These are phyloP conservation scores for Lomentospora prolificans DNA, from an alignment of 2,329 filamentous ascomycete genomes.

Conservation along the genomic window DNA sequence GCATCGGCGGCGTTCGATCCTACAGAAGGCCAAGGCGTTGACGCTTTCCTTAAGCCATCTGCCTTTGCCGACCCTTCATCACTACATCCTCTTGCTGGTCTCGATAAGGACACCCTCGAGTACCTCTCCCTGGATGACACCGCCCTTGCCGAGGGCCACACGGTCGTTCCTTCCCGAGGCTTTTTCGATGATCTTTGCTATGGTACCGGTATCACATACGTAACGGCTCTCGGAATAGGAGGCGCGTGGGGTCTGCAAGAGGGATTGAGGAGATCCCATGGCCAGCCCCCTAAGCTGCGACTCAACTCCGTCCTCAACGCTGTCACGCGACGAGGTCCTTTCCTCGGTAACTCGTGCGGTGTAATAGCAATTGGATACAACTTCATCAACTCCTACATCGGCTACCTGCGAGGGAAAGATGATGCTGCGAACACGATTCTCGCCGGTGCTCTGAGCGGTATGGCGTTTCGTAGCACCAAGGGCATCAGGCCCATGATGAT, in stretches of 20 bases:
- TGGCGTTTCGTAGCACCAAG: slow-evolving; percentile 93
- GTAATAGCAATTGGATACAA: slow-evolving; percentile 97
- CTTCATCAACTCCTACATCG: slow-evolving; percentile 76
- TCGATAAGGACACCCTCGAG: slow-evolving; percentile 88
- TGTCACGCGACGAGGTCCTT: slow-evolving; percentile 84
- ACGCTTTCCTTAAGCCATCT: slow-evolving; percentile 71
- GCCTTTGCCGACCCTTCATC: slow-evolving; percentile 76
- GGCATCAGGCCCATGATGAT: slow-evolving; percentile 89
- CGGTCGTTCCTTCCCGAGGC: slow-evolving; percentile 84
- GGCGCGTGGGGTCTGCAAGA: slow-evolving; percentile 90
- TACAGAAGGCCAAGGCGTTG: slow-evolving; percentile 65
- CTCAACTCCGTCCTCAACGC: slow-evolving; percentile 93
- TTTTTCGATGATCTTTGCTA: slow-evolving; percentile 99
- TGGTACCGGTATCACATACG: slow-evolving; percentile 88
- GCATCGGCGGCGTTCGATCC: slow-evolving; percentile 58
- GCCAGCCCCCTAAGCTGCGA: slow-evolving; percentile 75
- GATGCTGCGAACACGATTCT: slow-evolving; percentile 82
- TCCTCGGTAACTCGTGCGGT: slow-evolving; percentile 90
- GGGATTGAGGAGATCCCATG: slow-evolving; percentile 69
- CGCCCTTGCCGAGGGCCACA: slow-evolving; percentile 71
- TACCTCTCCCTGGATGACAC: slow-evolving; percentile 93
- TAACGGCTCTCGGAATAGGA: slow-evolving; percentile 75
- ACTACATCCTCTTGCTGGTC: slow-evolving; percentile 84
- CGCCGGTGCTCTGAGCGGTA: slow-evolving; percentile 80
- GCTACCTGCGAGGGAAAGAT: slow-evolving; percentile 71